Base-by-base conservation (phyloP, 1,284 basidiomycete species). In the Cerrena zonata region DNA sequence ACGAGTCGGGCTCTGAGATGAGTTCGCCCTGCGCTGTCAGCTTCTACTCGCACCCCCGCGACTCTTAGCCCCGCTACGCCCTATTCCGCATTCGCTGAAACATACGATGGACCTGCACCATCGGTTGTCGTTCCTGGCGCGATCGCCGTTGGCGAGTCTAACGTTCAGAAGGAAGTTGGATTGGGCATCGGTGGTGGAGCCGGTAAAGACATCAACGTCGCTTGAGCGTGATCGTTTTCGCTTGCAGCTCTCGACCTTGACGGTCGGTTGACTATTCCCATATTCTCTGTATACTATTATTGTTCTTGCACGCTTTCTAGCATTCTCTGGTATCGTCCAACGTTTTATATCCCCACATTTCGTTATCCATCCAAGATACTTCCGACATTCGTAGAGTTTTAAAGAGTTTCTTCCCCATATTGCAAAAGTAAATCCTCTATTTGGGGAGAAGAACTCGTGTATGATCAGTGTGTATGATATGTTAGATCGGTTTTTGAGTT, bases 61-160 rank as follows among this genome's bases (percentile, higher is more conserved):
- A 62, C 68, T 30, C 61, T 71, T 21, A 70, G 68, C 53, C 69
- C 69, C 2, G 58, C 67, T 11, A 71, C 69, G 34, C 69, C 69
- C 1, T 69, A 65, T 54, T 68, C 68, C 21, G 66, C 66, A 27
- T 68, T 67, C 47, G 68, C 69, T 53, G 67, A 68, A 21, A 53
- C 59, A 25, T 70, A 67, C 54, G 64, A 64, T 27, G 59, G 56
- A 5, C 7, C 5, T n/a, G 10, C 11, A 7, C 22, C 42, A 11
- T 5, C 13, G 5, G 39, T 40, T 18, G 39, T 7, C 5, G 10
- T 18, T 15, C 5, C 19, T 22, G 13, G 10, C 7, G 36, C 25
- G 4, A 27, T 47, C 19, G 34, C 36, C 34, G 36, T 47, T 27
- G 34, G 39, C 10, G 39, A 18, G 10, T 7, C 10, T 5, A 18